Percentiles rank a stretch among this genome's conserved stretches.
Evolutionary conservation across 805 yeast genomes (phyloP).

Genomic region (Zygotorulaspora florentina): DNA sequence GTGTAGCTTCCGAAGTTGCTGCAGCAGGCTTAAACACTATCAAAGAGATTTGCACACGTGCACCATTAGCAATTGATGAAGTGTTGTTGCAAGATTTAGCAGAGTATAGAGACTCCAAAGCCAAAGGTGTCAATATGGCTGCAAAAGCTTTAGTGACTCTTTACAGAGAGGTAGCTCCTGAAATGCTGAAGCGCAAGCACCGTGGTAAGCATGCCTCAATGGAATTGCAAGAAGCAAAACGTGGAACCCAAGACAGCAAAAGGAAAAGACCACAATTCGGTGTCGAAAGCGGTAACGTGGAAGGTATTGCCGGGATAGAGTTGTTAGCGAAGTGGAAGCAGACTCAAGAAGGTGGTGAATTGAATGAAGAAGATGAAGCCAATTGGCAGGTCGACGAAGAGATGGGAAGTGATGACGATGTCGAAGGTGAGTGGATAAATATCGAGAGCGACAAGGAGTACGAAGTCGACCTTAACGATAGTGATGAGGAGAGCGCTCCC

Average conservation of each 20-base stretch:
- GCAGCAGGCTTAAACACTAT: constrained; percentile 97
- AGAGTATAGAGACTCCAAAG: constrained; percentile 87
- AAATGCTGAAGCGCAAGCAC: constrained; percentile 84
- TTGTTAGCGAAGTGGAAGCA: constrained; percentile 75
- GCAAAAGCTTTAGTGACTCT: constrained; percentile 82
- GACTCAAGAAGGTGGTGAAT: constrained; percentile 48
- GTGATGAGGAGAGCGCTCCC: constrained; percentile 42
- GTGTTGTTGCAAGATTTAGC: constrained; percentile 83
- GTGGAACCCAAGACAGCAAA: constrained; percentile 36
- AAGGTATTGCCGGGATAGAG: constrained; percentile 89
- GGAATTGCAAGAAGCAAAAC: constrained; percentile 63
- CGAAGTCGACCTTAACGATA: constrained; percentile 48
- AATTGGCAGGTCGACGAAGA: constrained; percentile 54
- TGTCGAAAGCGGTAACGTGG: constrained; percentile 56
- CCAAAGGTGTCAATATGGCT: constrained; percentile 92
- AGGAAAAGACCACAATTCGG: constrained; percentile 57
- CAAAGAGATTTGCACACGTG: constrained; percentile 87
- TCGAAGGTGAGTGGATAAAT: constrained; percentile 90
- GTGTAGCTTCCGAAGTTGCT: constrained; percentile 97
- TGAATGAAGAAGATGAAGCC: constrained; percentile 59
- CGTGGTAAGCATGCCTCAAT: constrained; percentile 90
- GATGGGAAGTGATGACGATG: constrained; percentile 38
- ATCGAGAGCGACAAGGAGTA: constrained; percentile 80
- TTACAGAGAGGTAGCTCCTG: constrained; percentile 94
- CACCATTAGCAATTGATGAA: constrained; percentile 90